Evolutionary conservation across 2,329 filamentous ascomycete species (phyloP), one percentile per base, ranked within the genome.

Genomic region (Lachnellula arida): DNA sequence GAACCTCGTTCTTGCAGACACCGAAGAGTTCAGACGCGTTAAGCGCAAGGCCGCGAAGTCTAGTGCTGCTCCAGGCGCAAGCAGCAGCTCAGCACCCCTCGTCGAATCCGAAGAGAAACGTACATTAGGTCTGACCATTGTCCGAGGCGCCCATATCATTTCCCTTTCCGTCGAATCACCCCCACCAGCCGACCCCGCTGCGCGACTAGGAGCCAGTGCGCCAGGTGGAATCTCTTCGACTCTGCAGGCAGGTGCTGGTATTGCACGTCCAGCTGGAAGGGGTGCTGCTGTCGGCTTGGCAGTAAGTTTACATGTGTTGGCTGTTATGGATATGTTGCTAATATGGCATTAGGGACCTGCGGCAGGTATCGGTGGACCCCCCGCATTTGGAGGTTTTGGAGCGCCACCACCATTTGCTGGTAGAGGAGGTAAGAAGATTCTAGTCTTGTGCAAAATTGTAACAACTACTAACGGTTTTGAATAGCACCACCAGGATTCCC

Each of bases 1-100:
- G 94, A 99, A 99, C 74, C 84, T 99, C 63, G 94, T 99, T 60
- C 88, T 99, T 61, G 94, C 93, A 75, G 94, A 99, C 71, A 97
- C 94, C 65, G 94, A 99, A 82, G 93, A 97, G 74, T 97, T 96
- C 75, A 89, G 92, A 72, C 88, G 88, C 71, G 87, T 93, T 60
- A 95, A 94, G 79, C 84, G 89, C 74, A 93, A 88, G 78, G 84
- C 87, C 67, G 81, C 84, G 66, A 95, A 94, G 77, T 77, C 82
- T 52, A 74, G 81, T 50, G 84, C 87, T 42, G 69, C 69, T 53
- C 68, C 69, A 60, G 69, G 68, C 59, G 79, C 85, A 63, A 80
- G 80, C 54, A 81, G 84, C 64, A 77, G 82, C 51, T 73, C 81
- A 49, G 78, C 81, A 61, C 82, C 88, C 69, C 82, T 88, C 49